Conservation (phyloP, 371 early-diverging fungal genomes). For the Mucor plumbeus region DNA sequence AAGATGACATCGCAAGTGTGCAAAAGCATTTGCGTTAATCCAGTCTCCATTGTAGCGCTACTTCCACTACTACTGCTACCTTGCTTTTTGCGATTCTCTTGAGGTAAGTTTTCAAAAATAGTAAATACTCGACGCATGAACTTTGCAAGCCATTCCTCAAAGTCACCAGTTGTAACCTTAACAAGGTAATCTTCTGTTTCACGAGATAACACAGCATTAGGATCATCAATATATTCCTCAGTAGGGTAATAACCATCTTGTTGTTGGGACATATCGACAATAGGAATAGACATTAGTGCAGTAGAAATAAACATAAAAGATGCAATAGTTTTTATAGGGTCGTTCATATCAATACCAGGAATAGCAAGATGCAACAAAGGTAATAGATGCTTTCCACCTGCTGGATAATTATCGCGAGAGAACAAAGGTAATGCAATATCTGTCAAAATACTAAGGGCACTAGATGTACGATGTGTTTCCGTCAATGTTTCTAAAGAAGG, state of each 20-base stretch:
- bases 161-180: slow-evolving; percentile 73
- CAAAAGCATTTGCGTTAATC: slow-evolving; percentile 47
- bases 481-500: slow-evolving; percentile 88
- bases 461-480: slow-evolving; percentile 88
- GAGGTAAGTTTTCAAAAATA: slow-evolving; percentile 83
- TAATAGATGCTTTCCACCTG: slow-evolving; percentile 83
- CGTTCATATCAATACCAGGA: slow-evolving; percentile 93
- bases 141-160: slow-evolving; percentile 88
- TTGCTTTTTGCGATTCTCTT: slow-evolving; percentile 54
- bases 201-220: slow-evolving; percentile 35
- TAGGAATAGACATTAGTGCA: slow-evolving; percentile 68
- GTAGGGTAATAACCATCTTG: slow-evolving; percentile 43
- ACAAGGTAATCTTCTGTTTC: slow-evolving; percentile 68
- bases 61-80: slow-evolving; percentile 10
- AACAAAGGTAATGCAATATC: slow-evolving; percentile 73
- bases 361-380: slow-evolving; percentile 77
- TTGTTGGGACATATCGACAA: slow-evolving; percentile 61
- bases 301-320: slow-evolving; percentile 78
- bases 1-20: slow-evolving; percentile 71
- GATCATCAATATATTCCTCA: slow-evolving; percentile 58
- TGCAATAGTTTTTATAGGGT: slow-evolving; percentile 78
- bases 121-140: slow-evolving; percentile 80
- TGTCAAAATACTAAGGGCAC: slow-evolving; percentile 75
- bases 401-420: slow-evolving; percentile 73
- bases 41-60: slow-evolving; percentile 45